These are phyloP conservation scores for Aspergillus sp. DNA, from an alignment of 2,329 filamentous ascomycete genomes.

Conservation along the genomic window DNA sequence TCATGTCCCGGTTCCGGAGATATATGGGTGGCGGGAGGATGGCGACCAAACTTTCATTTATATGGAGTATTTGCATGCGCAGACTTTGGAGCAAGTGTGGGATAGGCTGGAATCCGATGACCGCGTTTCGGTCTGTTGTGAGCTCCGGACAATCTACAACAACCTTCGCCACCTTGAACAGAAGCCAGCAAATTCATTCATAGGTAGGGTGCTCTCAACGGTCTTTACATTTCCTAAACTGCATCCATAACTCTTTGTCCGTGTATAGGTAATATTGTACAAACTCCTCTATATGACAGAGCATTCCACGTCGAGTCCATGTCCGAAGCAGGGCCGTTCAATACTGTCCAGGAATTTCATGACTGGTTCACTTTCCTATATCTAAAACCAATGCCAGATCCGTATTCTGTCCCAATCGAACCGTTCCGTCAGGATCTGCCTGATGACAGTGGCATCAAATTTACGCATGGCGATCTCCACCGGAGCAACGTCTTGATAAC, in stretches of 20 bases:
- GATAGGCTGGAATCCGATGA: slow-evolving; percentile 9
- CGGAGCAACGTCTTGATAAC: slow-evolving; percentile 25
- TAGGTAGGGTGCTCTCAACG: slow-evolving; percentile 8
- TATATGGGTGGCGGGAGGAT: slow-evolving; percentile 26
- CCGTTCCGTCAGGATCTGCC: slow-evolving; percentile 20
- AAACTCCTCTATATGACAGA: slow-evolving; percentile 14
- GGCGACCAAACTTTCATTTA: slow-evolving; percentile 21
- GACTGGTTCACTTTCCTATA: slow-evolving; percentile 22
- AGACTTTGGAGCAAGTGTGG: slow-evolving; percentile 20
- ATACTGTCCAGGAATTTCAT: slow-evolving; percentile 21
- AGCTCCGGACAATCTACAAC: slow-evolving; percentile 12
- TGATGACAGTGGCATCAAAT: slow-evolving; percentile 22
- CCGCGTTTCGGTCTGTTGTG: slow-evolving; percentile 6
- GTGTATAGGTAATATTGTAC: slow-evolving; percentile 10
- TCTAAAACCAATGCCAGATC: slow-evolving; percentile 15
- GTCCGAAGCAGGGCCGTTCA: slow-evolving; percentile 19
- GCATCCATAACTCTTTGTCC: no score
- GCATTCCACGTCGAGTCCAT: slow-evolving; percentile 11
- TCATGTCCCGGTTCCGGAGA: slow-evolving; percentile 26
- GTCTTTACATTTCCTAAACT: slow-evolving; percentile 1
- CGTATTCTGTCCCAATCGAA: slow-evolving; percentile 16
- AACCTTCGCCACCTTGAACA: slow-evolving; percentile 18
- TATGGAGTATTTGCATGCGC: slow-evolving; percentile 24
- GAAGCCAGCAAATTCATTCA: slow-evolving; percentile 15
- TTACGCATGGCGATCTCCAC: slow-evolving; percentile 28